Evolutionary conservation across 768 basidiomycete genomes (phyloP).

Genomic region (Clathrus columnatus): DNA sequence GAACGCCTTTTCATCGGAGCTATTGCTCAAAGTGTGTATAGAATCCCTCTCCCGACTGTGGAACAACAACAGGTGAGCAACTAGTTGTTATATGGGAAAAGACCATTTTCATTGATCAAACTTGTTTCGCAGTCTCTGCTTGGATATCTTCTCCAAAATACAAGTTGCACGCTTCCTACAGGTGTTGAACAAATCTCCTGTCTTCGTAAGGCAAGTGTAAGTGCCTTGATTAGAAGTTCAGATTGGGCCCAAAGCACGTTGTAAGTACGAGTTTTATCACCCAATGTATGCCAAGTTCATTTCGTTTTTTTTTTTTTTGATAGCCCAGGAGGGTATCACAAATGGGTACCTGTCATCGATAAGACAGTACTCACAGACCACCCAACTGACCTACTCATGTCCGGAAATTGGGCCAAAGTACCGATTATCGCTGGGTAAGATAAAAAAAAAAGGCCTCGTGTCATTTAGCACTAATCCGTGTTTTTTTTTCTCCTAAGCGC

Average conservation of each 20-base stretch:
- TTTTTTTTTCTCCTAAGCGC: slow-evolving; percentile 26
- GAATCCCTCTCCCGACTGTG: slow-evolving; percentile 41
- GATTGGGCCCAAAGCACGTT: slow-evolving; percentile 36
- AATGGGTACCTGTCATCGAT: slow-evolving; percentile 49
- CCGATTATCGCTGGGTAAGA: slow-evolving; percentile 52
- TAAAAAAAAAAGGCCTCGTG: slow-evolving; percentile 10
- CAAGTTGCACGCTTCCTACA: slow-evolving; percentile 35
- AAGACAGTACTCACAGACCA: slow-evolving; percentile 40
- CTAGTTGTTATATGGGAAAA: background rate
- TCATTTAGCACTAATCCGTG: background rate
- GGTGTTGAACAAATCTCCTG: slow-evolving; percentile 33
- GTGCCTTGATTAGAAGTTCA: slow-evolving; percentile 45
- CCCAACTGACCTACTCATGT: slow-evolving; percentile 38
- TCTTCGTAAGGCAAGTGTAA: slow-evolving; percentile 41
- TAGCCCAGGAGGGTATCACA: slow-evolving; percentile 35
- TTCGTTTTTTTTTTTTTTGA: background rate
- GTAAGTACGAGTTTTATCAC: slow-evolving; percentile 26
- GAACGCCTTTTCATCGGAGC: slow-evolving; percentile 40
- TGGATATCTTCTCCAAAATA: slow-evolving; percentile 33
- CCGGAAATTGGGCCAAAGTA: slow-evolving; percentile 39
- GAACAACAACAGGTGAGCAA: slow-evolving; percentile 43
- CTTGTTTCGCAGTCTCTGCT: slow-evolving; percentile 37
- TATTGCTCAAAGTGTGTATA: slow-evolving; percentile 55
- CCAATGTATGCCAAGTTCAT: background rate
- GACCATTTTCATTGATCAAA: background rate